phyloP scores from a whole-genome alignment of 108 stramenopile species.

The Nitzschia palea region DNA sequence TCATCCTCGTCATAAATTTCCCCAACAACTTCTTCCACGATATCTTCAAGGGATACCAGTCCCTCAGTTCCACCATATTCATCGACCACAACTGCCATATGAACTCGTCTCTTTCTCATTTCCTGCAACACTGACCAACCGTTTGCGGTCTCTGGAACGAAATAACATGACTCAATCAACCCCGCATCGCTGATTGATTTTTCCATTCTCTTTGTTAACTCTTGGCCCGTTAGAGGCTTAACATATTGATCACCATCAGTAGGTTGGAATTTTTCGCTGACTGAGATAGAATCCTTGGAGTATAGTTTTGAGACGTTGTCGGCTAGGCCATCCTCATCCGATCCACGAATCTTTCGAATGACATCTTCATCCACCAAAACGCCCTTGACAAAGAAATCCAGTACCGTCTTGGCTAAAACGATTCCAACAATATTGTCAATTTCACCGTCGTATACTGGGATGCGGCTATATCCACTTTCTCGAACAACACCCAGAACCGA shows the following conservation, averaged over 20 bases:
- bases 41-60: constrained; percentile 95
- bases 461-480: constrained; percentile 89
- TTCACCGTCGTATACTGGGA: constrained; percentile 96
- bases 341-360: constrained; percentile 26
- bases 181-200: constrained; percentile 78
- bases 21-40: constrained; percentile 94
- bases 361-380: constrained; percentile 79
- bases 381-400: constrained; percentile 92
- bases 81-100: constrained; percentile 98
- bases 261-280: not conserved
- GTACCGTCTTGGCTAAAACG: constrained; percentile 90
- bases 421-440: constrained; percentile 98
- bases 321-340: not conserved
- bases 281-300: constrained; percentile 9
- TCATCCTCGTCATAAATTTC: constrained; percentile 92
- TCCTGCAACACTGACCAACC: constrained; percentile 97
- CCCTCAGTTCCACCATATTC: constrained; percentile 98
- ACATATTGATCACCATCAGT: constrained; percentile 55
- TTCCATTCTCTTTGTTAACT: constrained; percentile 83
- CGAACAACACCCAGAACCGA: constrained; percentile 82
- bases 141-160: constrained; percentile 96
- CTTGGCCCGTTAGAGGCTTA: constrained; percentile 70
- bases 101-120: constrained; percentile 91
- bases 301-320: constrained; percentile 3
- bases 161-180: constrained; percentile 92